phyloP scores from a whole-genome alignment of 768 basidiomycete genomes.

The Pleurotus tuber-regium region DNA sequence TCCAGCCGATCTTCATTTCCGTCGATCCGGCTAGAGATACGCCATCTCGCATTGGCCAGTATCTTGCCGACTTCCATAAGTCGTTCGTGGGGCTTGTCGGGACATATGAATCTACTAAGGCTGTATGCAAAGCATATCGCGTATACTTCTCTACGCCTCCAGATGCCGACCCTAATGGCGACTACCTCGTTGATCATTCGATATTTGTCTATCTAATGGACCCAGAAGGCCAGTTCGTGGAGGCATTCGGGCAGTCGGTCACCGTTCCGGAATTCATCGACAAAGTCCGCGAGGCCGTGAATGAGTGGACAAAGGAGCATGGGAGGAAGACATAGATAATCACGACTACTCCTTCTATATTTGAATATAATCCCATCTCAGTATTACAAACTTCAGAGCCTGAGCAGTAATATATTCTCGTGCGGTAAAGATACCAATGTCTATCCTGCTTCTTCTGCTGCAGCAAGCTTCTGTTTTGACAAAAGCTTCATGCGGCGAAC shows the following conservation, averaged over 20 bases:
- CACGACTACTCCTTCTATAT: not conserved
- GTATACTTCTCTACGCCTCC: constrained; percentile 98
- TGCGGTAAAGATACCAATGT: too few species aligned
- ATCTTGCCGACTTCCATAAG: constrained; percentile 87
- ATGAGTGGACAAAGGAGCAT: constrained; percentile 40
- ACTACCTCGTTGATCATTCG: constrained; percentile 96
- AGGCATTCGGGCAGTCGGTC: constrained; percentile 90
- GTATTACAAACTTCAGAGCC: too few species aligned
- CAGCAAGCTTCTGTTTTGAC: constrained; percentile 60
- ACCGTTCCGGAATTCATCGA: constrained; percentile 64
- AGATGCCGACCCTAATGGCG: constrained; percentile 80
- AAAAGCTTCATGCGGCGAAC: constrained; percentile 86
- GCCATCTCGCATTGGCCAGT: constrained; percentile 54
- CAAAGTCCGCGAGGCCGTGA: constrained; percentile 52
- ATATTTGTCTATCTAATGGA: constrained; percentile 99
- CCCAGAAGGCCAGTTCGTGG: constrained; percentile 89
- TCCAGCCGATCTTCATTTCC: constrained; percentile 92
- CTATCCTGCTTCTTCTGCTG: constrained; percentile 33
- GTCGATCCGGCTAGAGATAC: constrained; percentile 95
- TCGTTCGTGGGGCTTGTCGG: constrained; percentile 87
- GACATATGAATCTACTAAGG: constrained; percentile 77
- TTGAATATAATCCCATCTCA: not conserved
- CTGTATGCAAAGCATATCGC: constrained; percentile 90
- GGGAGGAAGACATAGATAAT: constrained; percentile 33
- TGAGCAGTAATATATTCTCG: too few species aligned